A percentile compares a stretch with the other conserved stretches of the same genome.
These are phyloP conservation scores for Ganoderma lingzhi DNA, from an alignment of 1,284 basidiomycete species.

Conservation along the genomic window DNA sequence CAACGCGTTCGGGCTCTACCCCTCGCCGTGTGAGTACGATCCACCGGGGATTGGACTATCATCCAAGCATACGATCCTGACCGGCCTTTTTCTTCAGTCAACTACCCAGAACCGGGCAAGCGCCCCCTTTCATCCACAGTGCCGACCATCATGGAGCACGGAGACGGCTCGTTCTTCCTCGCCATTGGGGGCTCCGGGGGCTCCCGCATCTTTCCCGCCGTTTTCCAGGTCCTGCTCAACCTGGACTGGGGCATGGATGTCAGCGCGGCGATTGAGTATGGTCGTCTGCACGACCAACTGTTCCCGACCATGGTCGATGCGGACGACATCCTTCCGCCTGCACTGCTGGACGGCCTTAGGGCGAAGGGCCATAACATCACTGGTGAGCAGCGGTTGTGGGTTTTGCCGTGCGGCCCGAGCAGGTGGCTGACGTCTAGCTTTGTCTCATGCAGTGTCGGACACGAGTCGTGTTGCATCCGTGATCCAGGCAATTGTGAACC, in stretches of 20 bases:
- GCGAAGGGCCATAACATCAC: conserved; percentile 78
- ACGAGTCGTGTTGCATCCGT: conserved; percentile 71
- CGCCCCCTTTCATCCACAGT: conserved; percentile 87
- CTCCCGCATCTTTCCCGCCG: conserved; percentile 82
- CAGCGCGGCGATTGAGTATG: conserved; percentile 83
- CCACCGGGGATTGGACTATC: neutral
- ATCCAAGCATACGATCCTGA: neutral
- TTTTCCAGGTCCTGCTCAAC: conserved; percentile 87
- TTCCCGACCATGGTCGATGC: conserved; percentile 72
- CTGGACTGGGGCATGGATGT: conserved; percentile 83
- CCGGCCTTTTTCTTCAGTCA: conserved; percentile 56
- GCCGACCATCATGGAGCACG: conserved; percentile 83
- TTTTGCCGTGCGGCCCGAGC: neutral
- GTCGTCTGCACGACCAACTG: conserved; percentile 93
- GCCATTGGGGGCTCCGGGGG: conserved; percentile 90
- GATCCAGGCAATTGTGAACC: conserved; percentile 75
- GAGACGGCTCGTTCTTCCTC: conserved; percentile 74
- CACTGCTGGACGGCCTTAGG: conserved; percentile 63
- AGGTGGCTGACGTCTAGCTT: too few species aligned
- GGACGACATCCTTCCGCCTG: conserved; percentile 67
- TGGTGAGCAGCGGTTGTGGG: conserved; percentile 48
- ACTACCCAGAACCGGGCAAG: conserved; percentile 89
- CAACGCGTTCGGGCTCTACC: conserved; percentile 86
- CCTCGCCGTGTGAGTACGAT: conserved; percentile 78
- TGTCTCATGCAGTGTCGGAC: conserved; percentile 46